A percentile compares a stretch with the other conserved stretches of the same genome.
These are phyloP conservation scores for Boletus barrowsii DNA, from an alignment of 768 basidiomycete genomes.

Conservation along the genomic window DNA sequence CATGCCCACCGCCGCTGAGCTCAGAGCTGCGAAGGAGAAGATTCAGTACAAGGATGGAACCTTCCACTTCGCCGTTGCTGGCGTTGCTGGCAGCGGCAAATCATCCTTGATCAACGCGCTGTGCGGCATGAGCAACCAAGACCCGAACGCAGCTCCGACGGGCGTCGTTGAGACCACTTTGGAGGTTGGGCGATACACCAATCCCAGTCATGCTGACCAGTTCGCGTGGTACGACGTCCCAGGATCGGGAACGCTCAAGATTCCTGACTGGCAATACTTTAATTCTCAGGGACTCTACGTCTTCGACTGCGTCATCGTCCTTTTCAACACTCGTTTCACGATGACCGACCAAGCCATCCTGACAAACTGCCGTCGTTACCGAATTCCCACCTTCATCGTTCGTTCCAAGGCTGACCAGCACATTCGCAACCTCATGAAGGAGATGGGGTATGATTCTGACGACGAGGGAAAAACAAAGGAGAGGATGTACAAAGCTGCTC, in stretches of 20 bases:
- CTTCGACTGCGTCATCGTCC: constrained; percentile 35
- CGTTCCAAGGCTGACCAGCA: constrained; percentile 37
- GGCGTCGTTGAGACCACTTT: constrained; percentile 35
- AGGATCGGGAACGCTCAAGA: constrained; percentile 35
- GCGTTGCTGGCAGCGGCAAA: constrained; percentile 30
- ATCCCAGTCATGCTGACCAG: constrained; percentile 22
- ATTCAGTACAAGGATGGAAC: constrained; percentile 27
- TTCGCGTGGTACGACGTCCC: constrained; percentile 39
- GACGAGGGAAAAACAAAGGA: constrained; percentile 14
- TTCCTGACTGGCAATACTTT: constrained; percentile 39
- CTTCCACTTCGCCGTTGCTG: constrained; percentile 32
- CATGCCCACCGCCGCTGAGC: constrained; percentile 28
- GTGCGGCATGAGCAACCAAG: constrained; percentile 29
- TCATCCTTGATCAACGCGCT: constrained; percentile 33
- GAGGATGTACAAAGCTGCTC: constrained; percentile 21
- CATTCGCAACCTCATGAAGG: constrained; percentile 25
- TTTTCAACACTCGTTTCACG: constrained; percentile 36
- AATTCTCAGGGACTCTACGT: constrained; percentile 37
- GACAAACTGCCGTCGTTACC: constrained; percentile 29
- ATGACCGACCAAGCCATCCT: constrained; percentile 36
- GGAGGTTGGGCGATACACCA: constrained; percentile 28
- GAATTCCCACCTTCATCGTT: constrained; percentile 36
- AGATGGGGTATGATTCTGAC: constrained; percentile 29
- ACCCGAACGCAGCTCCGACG: constrained; percentile 27
- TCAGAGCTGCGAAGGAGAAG: constrained; percentile 22